Base-by-base conservation (phyloP, 495 filamentous ascomycete species). In the Jackrogersella multiformis region DNA sequence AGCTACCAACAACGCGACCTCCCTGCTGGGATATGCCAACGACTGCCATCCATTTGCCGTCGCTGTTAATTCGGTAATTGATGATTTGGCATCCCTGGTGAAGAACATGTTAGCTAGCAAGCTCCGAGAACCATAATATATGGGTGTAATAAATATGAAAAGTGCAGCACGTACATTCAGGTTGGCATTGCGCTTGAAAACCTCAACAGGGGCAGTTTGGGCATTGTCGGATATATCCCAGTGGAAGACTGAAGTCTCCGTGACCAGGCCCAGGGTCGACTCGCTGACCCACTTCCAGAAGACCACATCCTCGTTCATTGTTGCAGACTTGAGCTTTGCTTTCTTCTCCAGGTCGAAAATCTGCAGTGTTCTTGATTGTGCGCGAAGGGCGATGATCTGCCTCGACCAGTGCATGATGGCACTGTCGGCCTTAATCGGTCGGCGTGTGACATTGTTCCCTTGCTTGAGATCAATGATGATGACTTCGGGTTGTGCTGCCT, bases 281-380 rank as follows among this genome's bases (percentile, higher is more conserved):
- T 94, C 89, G 80, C 90, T 97, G 80, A 94, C 90, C 96, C 96
- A 99, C 80, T 97, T 97, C 95, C 95, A 99, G 85, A 95, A 99
- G 12, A 91, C 87, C 56, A 99, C 91, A 80, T 98, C 96, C 78
- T 98, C 96, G 73, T 89, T 90, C 93, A 97, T 97, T 9, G 89
- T 90, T 21, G 93, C 86, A 12, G 93, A 95, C 84, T 97, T 97
- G 61, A 98, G 86, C 85, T 97, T 98, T 71, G 88, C 83, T 80
- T 97, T 97, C 56, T 87, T 85, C 46, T 85, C 86, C 53, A 99
- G 85, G 78, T 99, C 93, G 81, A 99, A 99, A 71, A 99, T 97
- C 81, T 99, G 95, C 36, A 99, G 87, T 60, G 96, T 98, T 61
- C 93, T 87, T 49, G 86, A 85, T 73, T 96, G 92, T 30, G 95